Evolutionary conservation across 1,139 yeast species (phyloP).

Genomic region (Nakaseomyces delphensis): DNA sequence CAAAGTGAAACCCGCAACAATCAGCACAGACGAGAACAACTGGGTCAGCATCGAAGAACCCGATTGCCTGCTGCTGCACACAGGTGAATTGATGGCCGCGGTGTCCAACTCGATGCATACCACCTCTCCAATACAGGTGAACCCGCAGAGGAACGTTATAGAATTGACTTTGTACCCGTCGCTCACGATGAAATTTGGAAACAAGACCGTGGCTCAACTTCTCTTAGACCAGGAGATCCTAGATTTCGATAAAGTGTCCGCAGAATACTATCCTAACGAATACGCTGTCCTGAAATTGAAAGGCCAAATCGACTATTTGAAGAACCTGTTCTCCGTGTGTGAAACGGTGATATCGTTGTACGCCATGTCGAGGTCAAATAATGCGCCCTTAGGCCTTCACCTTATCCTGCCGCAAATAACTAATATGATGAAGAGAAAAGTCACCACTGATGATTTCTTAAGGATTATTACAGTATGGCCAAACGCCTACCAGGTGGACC

Average conservation of each 20-base stretch:
- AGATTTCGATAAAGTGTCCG: constrained; percentile 22
- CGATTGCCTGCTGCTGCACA: constrained; percentile 26
- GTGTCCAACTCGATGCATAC: constrained; percentile 21
- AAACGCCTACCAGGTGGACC: constrained; percentile 19
- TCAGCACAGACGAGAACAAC: constrained; percentile 18
- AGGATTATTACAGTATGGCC: constrained; percentile 25
- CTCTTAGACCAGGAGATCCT: constrained; percentile 20
- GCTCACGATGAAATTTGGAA: constrained; percentile 10
- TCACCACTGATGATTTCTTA: constrained; percentile 16
- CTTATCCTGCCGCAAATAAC: constrained; percentile 26
- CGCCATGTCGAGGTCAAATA: constrained; percentile 19
- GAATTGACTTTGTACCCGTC: constrained; percentile 22
- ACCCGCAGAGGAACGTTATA: constrained; percentile 15
- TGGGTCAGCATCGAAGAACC: constrained; percentile 25
- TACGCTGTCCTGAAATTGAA: constrained; percentile 13
- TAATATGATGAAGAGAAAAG: constrained; percentile 19
- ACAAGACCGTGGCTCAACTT: constrained; percentile 11
- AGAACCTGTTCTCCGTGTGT: constrained; percentile 20
- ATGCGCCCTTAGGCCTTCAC: constrained; percentile 19
- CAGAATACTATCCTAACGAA: constrained; percentile 19
- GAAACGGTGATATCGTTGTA: constrained; percentile 27
- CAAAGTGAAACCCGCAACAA: constrained; percentile 20
- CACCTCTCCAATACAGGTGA: constrained; percentile 21
- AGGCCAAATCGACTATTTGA: constrained; percentile 16
- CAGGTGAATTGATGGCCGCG: constrained; percentile 20